phyloP scores from a whole-genome alignment of 495 filamentous ascomycete species.

The Talaromyces liani region DNA sequence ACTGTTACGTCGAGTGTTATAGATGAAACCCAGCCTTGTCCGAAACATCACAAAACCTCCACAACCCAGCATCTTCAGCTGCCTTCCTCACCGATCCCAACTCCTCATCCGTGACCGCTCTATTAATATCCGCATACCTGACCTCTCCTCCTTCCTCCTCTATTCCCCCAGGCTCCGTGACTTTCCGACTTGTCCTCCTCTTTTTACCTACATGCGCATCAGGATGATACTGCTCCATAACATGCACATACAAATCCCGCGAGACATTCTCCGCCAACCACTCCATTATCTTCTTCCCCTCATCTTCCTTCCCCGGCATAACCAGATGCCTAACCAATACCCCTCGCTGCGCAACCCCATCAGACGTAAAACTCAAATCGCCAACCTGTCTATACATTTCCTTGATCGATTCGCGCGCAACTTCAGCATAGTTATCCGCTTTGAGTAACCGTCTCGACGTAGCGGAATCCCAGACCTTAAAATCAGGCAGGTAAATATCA shows the following conservation, averaged over 20 bases:
- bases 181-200: conserved; percentile 22
- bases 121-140: conserved; percentile 69
- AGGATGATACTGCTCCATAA: conserved; percentile 75
- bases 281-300: conserved; percentile 58
- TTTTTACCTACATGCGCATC: conserved; percentile 69
- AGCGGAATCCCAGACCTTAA: conserved; percentile 61
- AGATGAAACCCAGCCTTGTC: conserved; percentile 65
- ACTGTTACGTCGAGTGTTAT: conserved; percentile 22
- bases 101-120: conserved; percentile 56
- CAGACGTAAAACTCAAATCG: conserved; percentile 65
- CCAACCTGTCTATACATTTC: conserved; percentile 72
- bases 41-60: conserved; percentile 66
- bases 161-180: conserved; percentile 13
- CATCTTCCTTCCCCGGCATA: conserved; percentile 66
- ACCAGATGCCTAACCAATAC: conserved; percentile 67
- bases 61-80: conserved; percentile 61
- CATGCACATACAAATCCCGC: conserved; percentile 59
- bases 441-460: conserved; percentile 66
- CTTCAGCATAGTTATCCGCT: conserved; percentile 58
- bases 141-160: conserved; percentile 33
- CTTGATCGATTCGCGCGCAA: conserved; percentile 63
- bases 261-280: conserved; percentile 64
- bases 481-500: conserved; percentile 73
- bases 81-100: conserved; percentile 51
- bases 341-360: conserved; percentile 68